Evolutionary conservation across 345 rosid species (phyloP).

Genomic region (Alliaria petiolata): DNA sequence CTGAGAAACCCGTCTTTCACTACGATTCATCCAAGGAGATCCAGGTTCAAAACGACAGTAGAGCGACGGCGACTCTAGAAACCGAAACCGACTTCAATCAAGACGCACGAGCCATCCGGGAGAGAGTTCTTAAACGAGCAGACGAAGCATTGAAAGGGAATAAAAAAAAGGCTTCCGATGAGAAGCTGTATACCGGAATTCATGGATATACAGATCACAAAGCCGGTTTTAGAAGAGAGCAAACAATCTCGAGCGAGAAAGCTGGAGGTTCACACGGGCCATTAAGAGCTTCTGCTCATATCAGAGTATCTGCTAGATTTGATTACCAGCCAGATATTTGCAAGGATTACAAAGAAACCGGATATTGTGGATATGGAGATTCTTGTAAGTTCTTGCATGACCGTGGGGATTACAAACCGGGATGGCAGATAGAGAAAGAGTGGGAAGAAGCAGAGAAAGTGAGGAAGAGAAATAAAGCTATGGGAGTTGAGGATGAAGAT

Average conservation of each 20-base stretch:
- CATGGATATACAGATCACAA: slow-evolving; percentile 85
- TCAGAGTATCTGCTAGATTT: slow-evolving; percentile 82
- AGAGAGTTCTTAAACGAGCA: slow-evolving; percentile 68
- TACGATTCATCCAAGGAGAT: slow-evolving; percentile 85
- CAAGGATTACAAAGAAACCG: slow-evolving; percentile 93
- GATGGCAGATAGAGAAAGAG: slow-evolving; percentile 89
- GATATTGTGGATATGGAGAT: slow-evolving; percentile 92
- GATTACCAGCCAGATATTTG: slow-evolving; percentile 93
- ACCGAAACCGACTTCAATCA: slow-evolving; percentile 80
- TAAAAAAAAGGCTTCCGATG: slow-evolving; percentile 36
- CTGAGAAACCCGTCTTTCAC: slow-evolving; percentile 54
- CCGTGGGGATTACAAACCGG: slow-evolving; percentile 87
- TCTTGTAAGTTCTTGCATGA: slow-evolving; percentile 91
- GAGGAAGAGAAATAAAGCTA: slow-evolving; percentile 72
- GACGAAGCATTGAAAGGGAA: slow-evolving; percentile 68
- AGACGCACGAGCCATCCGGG: slow-evolving; percentile 83
- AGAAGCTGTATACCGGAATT: slow-evolving; percentile 71
- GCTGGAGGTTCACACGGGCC: slow-evolving; percentile 96
- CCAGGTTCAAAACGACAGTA: slow-evolving; percentile 78
- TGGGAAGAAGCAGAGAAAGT: slow-evolving; percentile 89
- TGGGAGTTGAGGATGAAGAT: slow-evolving; percentile 57
- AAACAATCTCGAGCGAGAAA: slow-evolving; percentile 80
- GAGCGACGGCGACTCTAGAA: slow-evolving; percentile 78
- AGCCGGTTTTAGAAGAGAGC: slow-evolving; percentile 92
- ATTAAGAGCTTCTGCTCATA: slow-evolving; percentile 90